Base-by-base conservation (phyloP, 78 protist genomes). In the Monosiga brevicollis region DNA sequence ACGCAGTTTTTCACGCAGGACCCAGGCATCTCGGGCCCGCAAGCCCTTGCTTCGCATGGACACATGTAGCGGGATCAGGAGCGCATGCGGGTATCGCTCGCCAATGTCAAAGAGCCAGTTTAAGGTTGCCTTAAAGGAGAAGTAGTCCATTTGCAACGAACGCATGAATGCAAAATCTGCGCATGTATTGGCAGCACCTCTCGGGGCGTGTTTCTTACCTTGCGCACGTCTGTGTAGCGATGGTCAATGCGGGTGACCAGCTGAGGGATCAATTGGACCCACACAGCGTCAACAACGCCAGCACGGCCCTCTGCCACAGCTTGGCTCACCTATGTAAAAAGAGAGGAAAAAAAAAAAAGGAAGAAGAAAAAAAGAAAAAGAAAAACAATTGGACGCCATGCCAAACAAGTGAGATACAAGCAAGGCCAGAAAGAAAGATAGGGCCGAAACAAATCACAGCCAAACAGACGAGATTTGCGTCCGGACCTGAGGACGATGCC, bases 181-280 rank as follows among this genome's bases (percentile, higher is more conserved):
- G n/a, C n/a, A n/a, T n/a, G n/a, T n/a, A n/a, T n/a, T n/a, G n/a
- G n/a, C n/a, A n/a, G n/a, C n/a, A n/a, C n/a, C n/a, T n/a, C n/a
- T n/a, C n/a, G n/a, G n/a, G n/a, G n/a, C n/a, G n/a, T n/a, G n/a
- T 20, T 49, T 6, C 62, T 6, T 15, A 49, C 62, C 62, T 15
- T 49, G 62, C 62, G 62, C 29, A 49, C 15, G 62, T 49, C 62
- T 6, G 6, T 15, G 62, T 49, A 20, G 62, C 6, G 15, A 15
- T 49, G 62, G 62, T 49, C 62, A 15, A 49, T 49, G 54, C 95
- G 89, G 36, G 98, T 97, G 29, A 95, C 92, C 39, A 96, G 76
- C 91, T 92, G 93, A 22, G 93, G 94, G 41, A 91, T 87, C 49
- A 96, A 99, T 22, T 85, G 90, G n/a, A 97, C 92, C 99, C 99